Evolutionary conservation across 257 asterid species (phyloP).

Genomic region (Nicotiana tomentosiformis): DNA sequence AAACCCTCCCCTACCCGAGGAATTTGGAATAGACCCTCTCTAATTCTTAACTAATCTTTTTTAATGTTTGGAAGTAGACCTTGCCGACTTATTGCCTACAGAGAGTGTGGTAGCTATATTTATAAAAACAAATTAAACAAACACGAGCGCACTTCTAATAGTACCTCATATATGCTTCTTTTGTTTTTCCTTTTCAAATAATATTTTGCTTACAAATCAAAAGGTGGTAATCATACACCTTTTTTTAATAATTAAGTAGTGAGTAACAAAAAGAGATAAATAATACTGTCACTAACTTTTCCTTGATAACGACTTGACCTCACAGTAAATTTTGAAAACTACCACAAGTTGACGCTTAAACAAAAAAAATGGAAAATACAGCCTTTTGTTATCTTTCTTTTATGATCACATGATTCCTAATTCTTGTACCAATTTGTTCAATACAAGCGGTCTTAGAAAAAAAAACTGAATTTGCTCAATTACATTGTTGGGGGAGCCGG

Average conservation of each 20-base stretch:
- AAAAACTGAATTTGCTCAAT: background rate
- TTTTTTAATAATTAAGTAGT: background rate
- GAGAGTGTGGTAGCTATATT: background rate
- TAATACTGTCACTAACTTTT: background rate
- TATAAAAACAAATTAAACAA: background rate
- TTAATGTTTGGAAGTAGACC: background rate
- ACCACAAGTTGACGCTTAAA: background rate
- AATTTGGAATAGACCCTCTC: background rate
- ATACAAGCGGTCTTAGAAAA: background rate
- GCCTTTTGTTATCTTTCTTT: background rate
- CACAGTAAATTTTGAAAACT: background rate
- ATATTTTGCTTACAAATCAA: background rate
- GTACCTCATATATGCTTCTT: background rate
- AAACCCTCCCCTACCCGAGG: background rate
- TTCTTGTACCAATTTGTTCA: background rate
- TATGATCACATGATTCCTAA: background rate
- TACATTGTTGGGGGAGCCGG: background rate
- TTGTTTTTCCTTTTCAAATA: background rate
- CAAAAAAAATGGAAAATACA: background rate
- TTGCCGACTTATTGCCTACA: background rate
- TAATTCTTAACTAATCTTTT: background rate
- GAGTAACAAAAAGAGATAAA: background rate
- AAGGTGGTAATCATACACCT: background rate
- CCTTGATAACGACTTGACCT: background rate
- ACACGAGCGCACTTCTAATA: background rate